Base-by-base conservation (phyloP, 768 basidiomycete genomes). In the Dacryopinax spathularia region DNA sequence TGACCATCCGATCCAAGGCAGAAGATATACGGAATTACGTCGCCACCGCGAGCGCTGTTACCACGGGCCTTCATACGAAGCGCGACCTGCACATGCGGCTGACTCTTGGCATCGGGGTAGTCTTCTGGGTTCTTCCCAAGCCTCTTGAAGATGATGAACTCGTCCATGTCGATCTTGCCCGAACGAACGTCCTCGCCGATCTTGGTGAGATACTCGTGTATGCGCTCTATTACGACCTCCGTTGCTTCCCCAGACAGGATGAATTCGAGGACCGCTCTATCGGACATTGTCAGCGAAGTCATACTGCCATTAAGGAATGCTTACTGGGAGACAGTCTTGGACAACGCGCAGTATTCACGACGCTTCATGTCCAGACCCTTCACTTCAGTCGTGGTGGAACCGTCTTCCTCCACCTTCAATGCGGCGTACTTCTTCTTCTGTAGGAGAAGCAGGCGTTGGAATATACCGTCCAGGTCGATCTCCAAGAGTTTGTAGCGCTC, bases 371-470 rank as follows among this genome's bases (percentile, higher is more conserved):
- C 96, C 25, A 99, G 77, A 74, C 96, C 96, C 70, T 99, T 99
- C 73, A 99, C 79, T 70, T 99, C 96, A 1, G 83, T 89, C 15
- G 82, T 84, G 0, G 89, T 87, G 63, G 82, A 80, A 0, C 81
- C 80, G 29, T 85, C 85, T 66, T 92, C 90, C 69, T 93, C 91
- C 39, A 97, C 84, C 76, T 96, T 97, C 73, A 97, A 79, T 0
- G 96, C 96, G 0, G 96, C 96, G 68, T 99, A 99, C 75, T 99
- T 98, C 80, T 99, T 99, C 82, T 99, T 99, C 71, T 98, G 95
- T 62, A 99, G 76, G 12, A 99, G 81, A 1, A 99, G 75, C 39
- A 99, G 79, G 0, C 96, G 84, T 70, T 95, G 85, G 78, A 99
- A 99, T 34, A 98, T 82, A 1, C 88, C 85, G 70, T 99, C 95